These are phyloP conservation scores for Rhexocercosporidium sp. DNA, from an alignment of 2,329 filamentous ascomycete genomes.

Conservation along the genomic window DNA sequence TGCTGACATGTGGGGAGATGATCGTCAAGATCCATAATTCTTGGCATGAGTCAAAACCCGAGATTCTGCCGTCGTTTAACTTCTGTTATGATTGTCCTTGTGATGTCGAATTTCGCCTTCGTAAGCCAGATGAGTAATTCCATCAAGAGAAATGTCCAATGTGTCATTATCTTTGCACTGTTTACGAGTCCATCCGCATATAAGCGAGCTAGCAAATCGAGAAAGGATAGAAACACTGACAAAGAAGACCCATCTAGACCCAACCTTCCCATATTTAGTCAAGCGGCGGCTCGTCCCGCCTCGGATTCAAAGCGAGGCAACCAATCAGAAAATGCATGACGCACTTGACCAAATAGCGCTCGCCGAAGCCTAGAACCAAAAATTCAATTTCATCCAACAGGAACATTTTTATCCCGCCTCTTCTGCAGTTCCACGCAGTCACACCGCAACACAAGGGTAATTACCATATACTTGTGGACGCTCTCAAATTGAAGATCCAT, in stretches of 20 bases:
- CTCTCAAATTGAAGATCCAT: not conserved
- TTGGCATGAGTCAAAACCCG: constrained; percentile 11
- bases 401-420: constrained; percentile 4
- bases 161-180: not conserved
- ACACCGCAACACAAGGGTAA: not conserved
- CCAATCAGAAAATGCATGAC: constrained; percentile 6
- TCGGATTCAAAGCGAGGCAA: not conserved
- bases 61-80: constrained; percentile 1
- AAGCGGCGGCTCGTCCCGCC: constrained; percentile 16
- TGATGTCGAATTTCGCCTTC: not conserved
- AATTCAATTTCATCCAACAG: not conserved
- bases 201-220: not conserved
- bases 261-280: not conserved
- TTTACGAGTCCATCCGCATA: not conserved
- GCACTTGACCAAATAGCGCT: not conserved
- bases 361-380: not conserved
- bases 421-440: not conserved
- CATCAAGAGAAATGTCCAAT: not conserved
- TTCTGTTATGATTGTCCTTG: not conserved
- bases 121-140: not conserved
- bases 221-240: not conserved
- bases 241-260: not conserved
- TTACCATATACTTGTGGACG: not conserved
- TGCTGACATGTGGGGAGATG: constrained; percentile 6
- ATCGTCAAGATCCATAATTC: not conserved